These are phyloP conservation scores for Saccharomycopsis sp. DNA, from an alignment of 805 yeast genomes.

Conservation along the genomic window DNA sequence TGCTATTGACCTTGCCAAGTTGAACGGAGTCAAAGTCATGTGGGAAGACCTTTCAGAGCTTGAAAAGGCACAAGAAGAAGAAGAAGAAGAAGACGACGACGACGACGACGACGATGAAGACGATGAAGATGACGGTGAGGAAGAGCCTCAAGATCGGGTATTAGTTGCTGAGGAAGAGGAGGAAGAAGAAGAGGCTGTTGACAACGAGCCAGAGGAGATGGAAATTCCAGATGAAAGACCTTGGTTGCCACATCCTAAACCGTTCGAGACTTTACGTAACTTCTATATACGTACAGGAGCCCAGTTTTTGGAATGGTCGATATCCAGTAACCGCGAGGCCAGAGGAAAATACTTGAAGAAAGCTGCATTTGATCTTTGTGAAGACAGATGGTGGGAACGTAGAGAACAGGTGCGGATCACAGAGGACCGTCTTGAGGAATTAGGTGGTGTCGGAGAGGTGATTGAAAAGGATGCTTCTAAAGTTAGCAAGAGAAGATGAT, in stretches of 20 bases:
- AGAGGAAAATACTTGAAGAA: conserved; percentile 87
- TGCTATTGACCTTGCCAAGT: conserved; percentile 73
- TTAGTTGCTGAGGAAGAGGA: conserved; percentile 46
- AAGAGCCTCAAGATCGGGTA: conserved; percentile 35
- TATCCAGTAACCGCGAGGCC: conserved; percentile 74
- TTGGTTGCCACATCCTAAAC: conserved; percentile 95
- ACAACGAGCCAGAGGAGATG: conserved; percentile 50
- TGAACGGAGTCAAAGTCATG: conserved; percentile 79
- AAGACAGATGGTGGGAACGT: conserved; percentile 98
- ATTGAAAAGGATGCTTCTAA: conserved; percentile 61
- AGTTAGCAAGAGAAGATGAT: conserved; percentile 45
- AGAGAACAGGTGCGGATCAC: conserved; percentile 84
- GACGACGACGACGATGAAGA: conserved; percentile 69
- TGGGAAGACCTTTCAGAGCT: conserved; percentile 79
- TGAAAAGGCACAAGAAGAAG: conserved; percentile 50
- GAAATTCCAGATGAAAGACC: conserved; percentile 89
- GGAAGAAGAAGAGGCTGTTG: conserved; percentile 65
- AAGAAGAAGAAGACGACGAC: conserved; percentile 55
- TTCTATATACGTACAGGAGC: conserved; percentile 86
- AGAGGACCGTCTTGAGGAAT: conserved; percentile 84
- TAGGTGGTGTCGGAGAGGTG: conserved; percentile 87
- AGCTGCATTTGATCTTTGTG: conserved; percentile 83
- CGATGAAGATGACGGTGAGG: conserved; percentile 46
- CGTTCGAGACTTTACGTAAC: conserved; percentile 77
- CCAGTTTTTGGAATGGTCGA: conserved; percentile 86